Percentiles rank a stretch among this genome's conserved stretches.
Conservation (phyloP, 345 rosid species). For the Murraya paniculata region DNA sequence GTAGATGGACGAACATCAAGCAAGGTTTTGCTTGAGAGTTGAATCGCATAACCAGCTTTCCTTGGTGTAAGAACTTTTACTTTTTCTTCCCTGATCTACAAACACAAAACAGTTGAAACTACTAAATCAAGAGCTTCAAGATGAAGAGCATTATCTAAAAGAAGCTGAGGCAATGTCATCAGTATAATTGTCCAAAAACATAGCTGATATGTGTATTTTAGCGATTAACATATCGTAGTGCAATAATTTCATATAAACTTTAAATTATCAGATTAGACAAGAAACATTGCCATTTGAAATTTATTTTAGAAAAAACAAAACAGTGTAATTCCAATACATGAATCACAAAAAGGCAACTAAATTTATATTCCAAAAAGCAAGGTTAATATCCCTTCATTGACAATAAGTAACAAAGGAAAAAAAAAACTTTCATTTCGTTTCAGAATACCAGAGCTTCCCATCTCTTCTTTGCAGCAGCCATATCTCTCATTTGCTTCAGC, state of each 20-base stretch:
- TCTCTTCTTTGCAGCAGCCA: conserved; percentile 93
- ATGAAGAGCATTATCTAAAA: conserved; percentile 1
- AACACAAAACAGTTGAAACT: conserved; percentile 15
- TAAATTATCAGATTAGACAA: neutral
- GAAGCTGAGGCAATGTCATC: conserved; percentile 9
- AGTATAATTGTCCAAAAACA: neutral
- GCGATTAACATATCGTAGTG: neutral
- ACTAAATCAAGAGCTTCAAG: conserved; percentile 12
- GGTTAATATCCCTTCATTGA: neutral
- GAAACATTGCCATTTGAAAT: neutral
- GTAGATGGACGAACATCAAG: conserved; percentile 82
- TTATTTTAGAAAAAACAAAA: neutral
- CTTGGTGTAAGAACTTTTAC: conserved; percentile 78
- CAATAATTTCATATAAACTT: neutral
- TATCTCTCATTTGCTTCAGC: conserved; percentile 83
- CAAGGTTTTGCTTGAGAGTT: conserved; percentile 71
- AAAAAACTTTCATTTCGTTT: neutral
- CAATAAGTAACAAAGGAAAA: neutral
- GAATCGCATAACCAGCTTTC: conserved; percentile 92
- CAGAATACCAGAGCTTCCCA: conserved; percentile 80
- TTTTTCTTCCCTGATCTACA: conserved; percentile 76
- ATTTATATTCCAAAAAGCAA: no score
- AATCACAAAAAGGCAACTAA: neutral
- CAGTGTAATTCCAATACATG: neutral
- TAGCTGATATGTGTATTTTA: neutral